Evolutionary conservation across 495 filamentous ascomycete species (phyloP), one percentile per base, ranked within the genome.

Genomic region (Echria macrotheca): DNA sequence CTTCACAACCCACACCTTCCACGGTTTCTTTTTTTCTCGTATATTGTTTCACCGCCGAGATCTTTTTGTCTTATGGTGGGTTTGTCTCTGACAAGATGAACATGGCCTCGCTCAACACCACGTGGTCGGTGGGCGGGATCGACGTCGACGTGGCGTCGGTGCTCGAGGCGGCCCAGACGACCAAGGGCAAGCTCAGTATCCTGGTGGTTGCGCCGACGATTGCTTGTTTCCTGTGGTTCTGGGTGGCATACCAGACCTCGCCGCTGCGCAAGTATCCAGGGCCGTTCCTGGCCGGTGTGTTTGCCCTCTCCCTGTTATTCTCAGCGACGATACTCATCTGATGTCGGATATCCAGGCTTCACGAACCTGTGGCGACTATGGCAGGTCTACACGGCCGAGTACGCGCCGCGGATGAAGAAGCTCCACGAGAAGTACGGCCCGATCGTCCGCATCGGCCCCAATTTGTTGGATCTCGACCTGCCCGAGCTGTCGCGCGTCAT

Each of bases 401-500:
- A 52, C 41, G 55, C 40, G 9, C 56, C 24, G 11, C 47, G 38
- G 28, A 60, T 64, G 28, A 66, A 60, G 41, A 63, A 58, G 44
- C 50, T 66, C 0, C 69, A 70, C 21, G 58, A 62, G 14, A 65
- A 63, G 29, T 65, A 70, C 37, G 69, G 67, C 31, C 55, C 62
- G 12, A 44, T 70, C 12, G 66, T 72, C 1, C 58, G 69, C 23
- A 56, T 72, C 3, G 62, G 61, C 0, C 64, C 63, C 10, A 71
- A 71, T 46, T 38, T 60, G 2, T 44, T 69, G 5, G 56, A 59
- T 18, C 54, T 68, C 23, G 65, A 68, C 38, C 32, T 49, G 1
- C 59, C 59, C 21, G 59, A 63, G 33, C 51, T 63, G 3, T 53
- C 50, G 19, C 40, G 54, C 5, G 29, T 43, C 14, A 56, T 60